These are phyloP conservation scores for Trypanosomatidae sp. DNA, from an alignment of 208 protist genomes.

Conservation along the genomic window DNA sequence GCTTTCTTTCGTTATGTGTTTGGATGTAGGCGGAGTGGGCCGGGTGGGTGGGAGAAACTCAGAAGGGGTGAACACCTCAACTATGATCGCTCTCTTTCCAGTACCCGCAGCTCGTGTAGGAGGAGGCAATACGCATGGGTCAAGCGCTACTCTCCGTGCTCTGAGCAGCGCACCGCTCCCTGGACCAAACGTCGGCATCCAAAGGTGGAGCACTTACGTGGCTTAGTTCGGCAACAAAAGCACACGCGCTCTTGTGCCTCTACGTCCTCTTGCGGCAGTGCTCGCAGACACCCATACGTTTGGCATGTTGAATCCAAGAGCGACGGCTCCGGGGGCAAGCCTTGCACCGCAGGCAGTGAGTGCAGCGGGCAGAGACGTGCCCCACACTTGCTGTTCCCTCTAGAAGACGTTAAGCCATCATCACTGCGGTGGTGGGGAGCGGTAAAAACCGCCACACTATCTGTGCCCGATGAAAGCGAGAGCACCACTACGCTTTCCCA, in stretches of 20 bases:
- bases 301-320: slow-evolving; percentile 4
- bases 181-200: slow-evolving; percentile 19
- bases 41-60: background rate
- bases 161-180: slow-evolving; percentile 2
- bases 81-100: no score
- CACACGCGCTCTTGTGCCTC: slow-evolving; percentile 4
- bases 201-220: slow-evolving; percentile 18
- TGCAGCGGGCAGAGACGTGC: background rate
- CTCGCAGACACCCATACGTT: slow-evolving; percentile 17
- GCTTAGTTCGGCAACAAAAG: slow-evolving; percentile 9
- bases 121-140: background rate
- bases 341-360: background rate
- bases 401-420: background rate
- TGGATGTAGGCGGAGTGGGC: background rate
- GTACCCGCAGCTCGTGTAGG: background rate
- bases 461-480: background rate
- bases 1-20: background rate
- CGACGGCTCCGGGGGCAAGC: background rate
- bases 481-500: background rate
- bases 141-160: background rate
- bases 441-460: background rate
- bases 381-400: background rate
- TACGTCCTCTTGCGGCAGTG: background rate
- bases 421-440: background rate
- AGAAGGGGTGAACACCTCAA: background rate